Base-by-base conservation (phyloP, 768 basidiomycete genomes). In the Kwoniella newhampshirensis region DNA sequence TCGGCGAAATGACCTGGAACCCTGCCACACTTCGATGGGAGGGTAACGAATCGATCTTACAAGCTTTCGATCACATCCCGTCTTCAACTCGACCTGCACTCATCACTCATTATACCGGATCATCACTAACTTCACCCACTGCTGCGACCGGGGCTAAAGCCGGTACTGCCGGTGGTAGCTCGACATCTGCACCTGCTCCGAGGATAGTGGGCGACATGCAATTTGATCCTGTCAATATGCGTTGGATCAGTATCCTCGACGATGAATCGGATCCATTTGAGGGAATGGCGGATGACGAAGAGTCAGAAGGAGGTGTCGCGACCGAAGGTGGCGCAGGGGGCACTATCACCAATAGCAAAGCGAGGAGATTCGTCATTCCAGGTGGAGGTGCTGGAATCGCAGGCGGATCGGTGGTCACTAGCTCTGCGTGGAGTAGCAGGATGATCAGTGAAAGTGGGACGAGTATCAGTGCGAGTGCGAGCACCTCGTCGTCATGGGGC, bases 1-100 rank as follows among this genome's bases (percentile, higher is more conserved):
- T 94, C 55, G 92, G 91, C 20, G 90, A 93, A 52, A 99, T 99
- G 94, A 88, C 85, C 69, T 99, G 91, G 89, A 98, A 99, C 77
- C 93, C 94, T 37, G 79, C 78, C 17, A 85, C 85, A 1, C 83
- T 88, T 15, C 87, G 90, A 32, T 99, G 94, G 94, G 94, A 99
- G 80, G 94, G 94, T 50, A 98, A 99, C 75, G 94, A 99, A 62
- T 86, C 88, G 57, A 84, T 85, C 15, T 81, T 97, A 27, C 86
- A 88, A 56, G 92, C 91, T 53, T 99, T 98, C 74, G 94, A 98
- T 48, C 78, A 79, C 17, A 86, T 83, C 15, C 82, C 88, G 44
- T 86, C 87, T 12, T 87, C 87, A 13, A 63, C 66, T 26, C 87
- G 94, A 25, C 94, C 94, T 6, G 94, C 94, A 15, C 84, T 99